Evolutionary conservation across 2,329 filamentous ascomycete species (phyloP).

Genomic region (Beauveria rudraprayagi): DNA sequence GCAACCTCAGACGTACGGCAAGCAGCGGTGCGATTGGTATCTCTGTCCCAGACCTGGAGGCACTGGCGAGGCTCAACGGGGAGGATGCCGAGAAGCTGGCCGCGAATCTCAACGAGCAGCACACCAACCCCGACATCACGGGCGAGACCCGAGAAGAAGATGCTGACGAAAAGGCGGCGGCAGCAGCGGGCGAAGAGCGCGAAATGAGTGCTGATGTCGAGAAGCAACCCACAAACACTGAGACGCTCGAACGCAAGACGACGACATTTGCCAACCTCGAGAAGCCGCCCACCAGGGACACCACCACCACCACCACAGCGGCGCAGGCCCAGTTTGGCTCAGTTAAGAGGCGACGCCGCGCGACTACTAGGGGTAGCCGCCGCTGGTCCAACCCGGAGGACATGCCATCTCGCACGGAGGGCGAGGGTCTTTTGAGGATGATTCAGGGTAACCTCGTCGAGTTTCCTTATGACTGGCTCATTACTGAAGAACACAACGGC

Average conservation of each 20-base stretch:
- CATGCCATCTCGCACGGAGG: conserved; percentile 64
- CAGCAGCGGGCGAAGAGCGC: conserved; percentile 6
- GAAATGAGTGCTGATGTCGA: conserved; percentile 20
- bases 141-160: conserved; percentile 5
- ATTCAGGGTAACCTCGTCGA: conserved; percentile 83
- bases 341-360: conserved; percentile 55
- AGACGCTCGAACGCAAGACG: conserved; percentile 40
- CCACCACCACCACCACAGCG: conserved; percentile 20
- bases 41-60: conserved; percentile 33
- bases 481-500: conserved; percentile 81
- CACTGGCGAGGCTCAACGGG: conserved; percentile 27
- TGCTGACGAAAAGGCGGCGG: not conserved
- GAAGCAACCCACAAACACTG: conserved; percentile 25
- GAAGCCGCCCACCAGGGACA: conserved; percentile 34
- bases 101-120: conserved; percentile 24
- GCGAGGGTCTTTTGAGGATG: conserved; percentile 71
- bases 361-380: conserved; percentile 61
- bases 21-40: conserved; percentile 33
- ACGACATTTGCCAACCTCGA: conserved; percentile 50
- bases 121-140: conserved; percentile 22
- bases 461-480: conserved; percentile 94
- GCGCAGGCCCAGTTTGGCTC: conserved; percentile 35
- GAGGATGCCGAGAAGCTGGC: conserved; percentile 27
- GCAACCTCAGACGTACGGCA: conserved; percentile 19
- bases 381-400: conserved; percentile 64